Percentiles rank a stretch among this genome's conserved stretches.
phyloP scores from a whole-genome alignment of 352 stramenopile genomes.

The Phytophthora lateralis region DNA sequence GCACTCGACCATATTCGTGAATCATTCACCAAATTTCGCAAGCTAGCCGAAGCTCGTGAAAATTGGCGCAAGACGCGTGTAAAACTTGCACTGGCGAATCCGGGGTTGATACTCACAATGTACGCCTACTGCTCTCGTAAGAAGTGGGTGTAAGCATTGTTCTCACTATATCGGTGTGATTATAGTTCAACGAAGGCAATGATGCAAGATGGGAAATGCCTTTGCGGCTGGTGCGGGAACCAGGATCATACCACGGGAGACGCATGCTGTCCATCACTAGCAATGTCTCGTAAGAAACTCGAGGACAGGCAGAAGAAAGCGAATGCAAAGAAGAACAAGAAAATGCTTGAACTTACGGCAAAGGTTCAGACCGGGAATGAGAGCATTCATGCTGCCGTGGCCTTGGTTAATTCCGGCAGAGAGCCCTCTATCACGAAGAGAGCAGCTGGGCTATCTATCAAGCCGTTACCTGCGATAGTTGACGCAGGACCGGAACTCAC shows the following conservation, averaged over 20 bases:
- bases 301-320: constrained; percentile 50
- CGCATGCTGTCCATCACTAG: constrained; percentile 41
- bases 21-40: constrained; percentile 59
- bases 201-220: constrained; percentile 85
- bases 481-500: not conserved
- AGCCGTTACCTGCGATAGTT: not conserved
- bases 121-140: constrained; percentile 21
- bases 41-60: constrained; percentile 68
- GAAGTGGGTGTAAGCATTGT: not conserved
- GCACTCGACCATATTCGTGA: constrained; percentile 67
- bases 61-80: constrained; percentile 80
- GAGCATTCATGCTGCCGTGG: constrained; percentile 3
- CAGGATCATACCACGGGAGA: constrained; percentile 76
- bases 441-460: not conserved
- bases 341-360: constrained; percentile 34
- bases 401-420: not conserved
- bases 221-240: constrained; percentile 83
- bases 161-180: constrained; percentile 3
- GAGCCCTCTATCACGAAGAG: constrained; percentile 10
- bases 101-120: constrained; percentile 72
- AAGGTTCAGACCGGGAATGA: constrained; percentile 56
- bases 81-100: constrained; percentile 74
- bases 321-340: constrained; percentile 53
- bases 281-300: constrained; percentile 61
- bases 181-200: constrained; percentile 77